phyloP scores from a whole-genome alignment of 495 filamentous ascomycete genomes.

The Neurospora sp. region DNA sequence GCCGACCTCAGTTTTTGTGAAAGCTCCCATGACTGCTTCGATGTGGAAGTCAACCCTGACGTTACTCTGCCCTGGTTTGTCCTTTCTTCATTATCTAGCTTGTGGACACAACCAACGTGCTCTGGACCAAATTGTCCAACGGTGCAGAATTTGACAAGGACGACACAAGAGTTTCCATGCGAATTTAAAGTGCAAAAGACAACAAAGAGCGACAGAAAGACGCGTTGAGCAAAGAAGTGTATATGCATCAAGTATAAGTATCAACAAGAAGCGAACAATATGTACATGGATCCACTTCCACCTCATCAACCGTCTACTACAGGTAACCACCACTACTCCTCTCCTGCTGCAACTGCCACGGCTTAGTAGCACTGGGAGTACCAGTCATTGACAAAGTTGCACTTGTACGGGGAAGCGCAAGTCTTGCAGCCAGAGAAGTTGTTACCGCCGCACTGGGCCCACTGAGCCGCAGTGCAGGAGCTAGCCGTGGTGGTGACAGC shows the following conservation, averaged over 20 bases:
- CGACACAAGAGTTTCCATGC: not conserved
- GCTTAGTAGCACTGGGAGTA: slow-evolving; percentile 31
- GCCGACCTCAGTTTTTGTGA: not conserved
- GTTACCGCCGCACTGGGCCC: slow-evolving; percentile 35
- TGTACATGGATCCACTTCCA: not conserved
- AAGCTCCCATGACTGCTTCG: not conserved
- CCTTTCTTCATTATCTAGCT: not conserved
- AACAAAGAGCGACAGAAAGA: not conserved
- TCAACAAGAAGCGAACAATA: slow-evolving; percentile 10
- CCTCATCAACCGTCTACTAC: not conserved
- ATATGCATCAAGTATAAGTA: slow-evolving; percentile 2
- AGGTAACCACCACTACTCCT: not conserved
- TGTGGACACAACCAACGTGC: not conserved
- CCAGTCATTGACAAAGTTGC: slow-evolving; percentile 29
- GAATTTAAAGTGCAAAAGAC: not conserved
- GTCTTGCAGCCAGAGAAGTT: slow-evolving; percentile 31
- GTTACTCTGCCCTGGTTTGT: not conserved
- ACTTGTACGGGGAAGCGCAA: slow-evolving; percentile 28
- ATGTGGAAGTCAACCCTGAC: not conserved
- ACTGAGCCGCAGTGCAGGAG: slow-evolving; percentile 21
- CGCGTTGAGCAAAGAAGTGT: not conserved
- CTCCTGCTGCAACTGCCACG: not conserved
- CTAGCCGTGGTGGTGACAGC: slow-evolving; percentile 5
- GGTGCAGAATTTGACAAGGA: not conserved
- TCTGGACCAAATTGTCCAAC: not conserved